phyloP scores from a whole-genome alignment of 2,329 filamentous ascomycete species.

The Paramyrothecium sp. region DNA sequence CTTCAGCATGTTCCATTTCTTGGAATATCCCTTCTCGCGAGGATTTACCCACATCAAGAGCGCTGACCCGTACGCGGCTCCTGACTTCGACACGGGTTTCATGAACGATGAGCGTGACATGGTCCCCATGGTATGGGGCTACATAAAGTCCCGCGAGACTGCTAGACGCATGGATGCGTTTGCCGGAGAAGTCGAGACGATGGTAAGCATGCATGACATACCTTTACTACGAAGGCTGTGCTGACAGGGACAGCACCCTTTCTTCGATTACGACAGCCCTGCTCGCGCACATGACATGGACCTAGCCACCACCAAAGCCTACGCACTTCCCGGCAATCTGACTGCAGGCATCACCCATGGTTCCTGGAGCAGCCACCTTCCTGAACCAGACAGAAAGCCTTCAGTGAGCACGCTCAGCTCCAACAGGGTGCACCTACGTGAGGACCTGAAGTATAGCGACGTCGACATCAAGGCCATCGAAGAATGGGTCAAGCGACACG shows the following conservation, averaged over 20 bases:
- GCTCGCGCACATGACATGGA: slow-evolving; percentile 73
- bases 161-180: slow-evolving; percentile 76
- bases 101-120: slow-evolving; percentile 86
- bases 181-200: slow-evolving; percentile 67
- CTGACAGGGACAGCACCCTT: slow-evolving; percentile 51
- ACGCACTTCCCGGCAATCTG: slow-evolving; percentile 71
- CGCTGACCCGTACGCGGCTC: slow-evolving; percentile 70
- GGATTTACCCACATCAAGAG: slow-evolving; percentile 69
- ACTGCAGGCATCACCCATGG: slow-evolving; percentile 72
- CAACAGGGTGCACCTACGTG: slow-evolving; percentile 57
- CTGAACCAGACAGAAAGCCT: slow-evolving; percentile 49
- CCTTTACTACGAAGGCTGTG: slow-evolving; percentile 20
- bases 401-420: slow-evolving; percentile 53
- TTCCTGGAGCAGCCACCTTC: slow-evolving; percentile 64
- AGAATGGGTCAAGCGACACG: slow-evolving; percentile 69
- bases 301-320: slow-evolving; percentile 70
- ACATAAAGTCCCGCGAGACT: slow-evolving; percentile 80
- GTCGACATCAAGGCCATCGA: slow-evolving; percentile 65
- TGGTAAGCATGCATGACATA: slow-evolving; percentile 30
- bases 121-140: slow-evolving; percentile 82
- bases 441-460: slow-evolving; percentile 65
- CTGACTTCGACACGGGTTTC: slow-evolving; percentile 79
- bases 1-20: slow-evolving; percentile 82
- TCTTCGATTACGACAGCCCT: slow-evolving; percentile 68
- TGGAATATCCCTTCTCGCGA: slow-evolving; percentile 75